These are phyloP conservation scores for Bjerkandera adusta DNA, from an alignment of 1,284 basidiomycete species.

Conservation along the genomic window DNA sequence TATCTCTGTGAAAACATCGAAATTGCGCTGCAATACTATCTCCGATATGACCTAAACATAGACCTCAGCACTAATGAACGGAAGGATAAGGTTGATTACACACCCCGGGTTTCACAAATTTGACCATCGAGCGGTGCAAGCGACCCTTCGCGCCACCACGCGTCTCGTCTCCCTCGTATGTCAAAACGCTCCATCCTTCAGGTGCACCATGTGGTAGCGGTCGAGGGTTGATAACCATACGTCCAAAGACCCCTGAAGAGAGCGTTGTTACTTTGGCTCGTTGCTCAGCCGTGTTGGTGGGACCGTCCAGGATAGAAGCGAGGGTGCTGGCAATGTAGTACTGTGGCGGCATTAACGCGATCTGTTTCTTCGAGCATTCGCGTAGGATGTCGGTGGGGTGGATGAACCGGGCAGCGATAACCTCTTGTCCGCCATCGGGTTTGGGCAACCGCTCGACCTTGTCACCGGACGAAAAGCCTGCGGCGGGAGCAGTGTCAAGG, in stretches of 20 bases:
- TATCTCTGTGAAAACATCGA: conserved; percentile 53
- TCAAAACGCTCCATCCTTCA: conserved; percentile 46
- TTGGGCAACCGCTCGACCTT: conserved; percentile 59
- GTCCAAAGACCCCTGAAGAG: conserved; percentile 55
- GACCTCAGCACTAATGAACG: background rate
- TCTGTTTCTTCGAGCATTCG: conserved; percentile 46
- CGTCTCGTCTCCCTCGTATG: conserved; percentile 68
- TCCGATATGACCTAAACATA: conserved; percentile 42
- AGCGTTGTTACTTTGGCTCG: conserved; percentile 43
- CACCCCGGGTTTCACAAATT: conserved; percentile 45
- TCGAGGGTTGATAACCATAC: conserved; percentile 55
- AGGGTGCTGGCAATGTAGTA: conserved; percentile 65
- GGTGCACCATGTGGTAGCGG: conserved; percentile 35
- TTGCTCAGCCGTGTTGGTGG: conserved; percentile 41
- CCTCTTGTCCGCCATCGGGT: conserved; percentile 67
- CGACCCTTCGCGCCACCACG: conserved; percentile 57
- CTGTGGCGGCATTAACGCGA: conserved; percentile 70
- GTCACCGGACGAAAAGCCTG: conserved; percentile 49
- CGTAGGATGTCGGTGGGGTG: conserved; percentile 49
- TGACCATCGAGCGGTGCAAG: conserved; percentile 52
- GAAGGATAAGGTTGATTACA: conserved; percentile 27
- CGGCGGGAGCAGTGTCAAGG: conserved; percentile 40
- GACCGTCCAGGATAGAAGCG: conserved; percentile 16
- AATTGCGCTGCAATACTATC: conserved; percentile 52
- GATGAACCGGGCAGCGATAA: conserved; percentile 61